phyloP scores from a whole-genome alignment of 2,329 filamentous ascomycete genomes.

The Fusarium anguioides region DNA sequence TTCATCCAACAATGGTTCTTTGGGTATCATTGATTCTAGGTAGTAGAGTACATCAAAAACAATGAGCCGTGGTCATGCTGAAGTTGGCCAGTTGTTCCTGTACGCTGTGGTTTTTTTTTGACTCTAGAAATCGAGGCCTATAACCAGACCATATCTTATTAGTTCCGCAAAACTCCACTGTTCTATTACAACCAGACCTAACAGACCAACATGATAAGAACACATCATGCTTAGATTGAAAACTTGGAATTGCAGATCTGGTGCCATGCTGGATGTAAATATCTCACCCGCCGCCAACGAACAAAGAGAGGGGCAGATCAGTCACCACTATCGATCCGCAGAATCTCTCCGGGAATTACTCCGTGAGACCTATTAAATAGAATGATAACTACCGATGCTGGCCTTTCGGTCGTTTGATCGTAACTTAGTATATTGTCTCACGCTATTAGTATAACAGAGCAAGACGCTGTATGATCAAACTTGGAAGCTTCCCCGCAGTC shows the following conservation, averaged over 20 bases:
- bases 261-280: conserved; percentile 1
- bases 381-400: conserved; percentile 18
- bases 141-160: background rate
- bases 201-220: background rate
- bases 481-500: conserved; percentile 15
- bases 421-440: conserved; percentile 2
- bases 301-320: conserved; percentile 22
- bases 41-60: too few relatives aligned
- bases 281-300: conserved; percentile 10
- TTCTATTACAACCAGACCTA: background rate
- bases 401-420: background rate
- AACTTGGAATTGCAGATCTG: conserved; percentile 5
- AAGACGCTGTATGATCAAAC: conserved; percentile 1
- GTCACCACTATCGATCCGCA: conserved; percentile 26
- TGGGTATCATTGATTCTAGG: too few relatives aligned
- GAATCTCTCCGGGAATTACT: conserved; percentile 47
- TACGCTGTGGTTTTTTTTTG: background rate
- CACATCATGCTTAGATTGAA: background rate
- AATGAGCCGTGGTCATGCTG: too few relatives aligned
- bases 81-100: too few relatives aligned
- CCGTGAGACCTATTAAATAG: conserved; percentile 39
- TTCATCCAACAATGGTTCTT: too few relatives aligned
- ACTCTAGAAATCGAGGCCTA: background rate
- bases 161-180: background rate
- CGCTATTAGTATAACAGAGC: background rate